Evolutionary conservation across 208 protist species (phyloP), one percentile per base, ranked within the genome.

Genomic region (Novymonas esmeraldas): DNA sequence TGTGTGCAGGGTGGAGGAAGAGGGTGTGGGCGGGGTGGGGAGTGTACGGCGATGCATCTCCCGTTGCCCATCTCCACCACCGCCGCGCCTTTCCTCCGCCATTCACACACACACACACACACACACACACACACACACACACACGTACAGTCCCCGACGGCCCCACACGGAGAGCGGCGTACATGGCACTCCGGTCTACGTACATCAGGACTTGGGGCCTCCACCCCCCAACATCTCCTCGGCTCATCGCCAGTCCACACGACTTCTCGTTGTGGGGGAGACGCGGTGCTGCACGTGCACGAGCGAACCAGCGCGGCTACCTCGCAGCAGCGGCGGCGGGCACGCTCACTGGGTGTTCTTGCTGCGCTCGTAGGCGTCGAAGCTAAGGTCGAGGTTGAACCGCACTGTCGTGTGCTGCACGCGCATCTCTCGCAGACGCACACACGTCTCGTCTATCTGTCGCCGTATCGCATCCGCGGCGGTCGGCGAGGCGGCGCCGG

Each of bases 361-460:
- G 48, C 78, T 73, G 39, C 78, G 71, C 50, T 81, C 51, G 51
- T 94, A 94, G 5, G 76, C 49, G 20, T 80, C 85, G 64, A 85
- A 92, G 31, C 76, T 84, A 49, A 94, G 80, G 62, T 94, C 85
- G 24, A 77, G 79, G 16, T 68, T 82, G 51, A 94, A 63, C 11
- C 75, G 68, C 31, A 94, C 70, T 28, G 59, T 38, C 2, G 70
- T 79, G 31, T 67, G 74, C 29, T 79, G 79, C 14, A 38, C 26
- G 51, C 77, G 78, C 65, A 90, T 82, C 51, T 72, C 60, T 26
- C 70, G 74, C 33, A 88, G 46, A 5, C 26, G 38, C 45, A 49
- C 51, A 45, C 79, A 84, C 39, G 82, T 59, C 6, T 49, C 61
- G 22, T 64, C 61, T 42, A 88, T 80, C 44, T 85, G 74, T 2